phyloP scores from a whole-genome alignment of 1,139 yeast species.

The Starmera stellimalicola region DNA sequence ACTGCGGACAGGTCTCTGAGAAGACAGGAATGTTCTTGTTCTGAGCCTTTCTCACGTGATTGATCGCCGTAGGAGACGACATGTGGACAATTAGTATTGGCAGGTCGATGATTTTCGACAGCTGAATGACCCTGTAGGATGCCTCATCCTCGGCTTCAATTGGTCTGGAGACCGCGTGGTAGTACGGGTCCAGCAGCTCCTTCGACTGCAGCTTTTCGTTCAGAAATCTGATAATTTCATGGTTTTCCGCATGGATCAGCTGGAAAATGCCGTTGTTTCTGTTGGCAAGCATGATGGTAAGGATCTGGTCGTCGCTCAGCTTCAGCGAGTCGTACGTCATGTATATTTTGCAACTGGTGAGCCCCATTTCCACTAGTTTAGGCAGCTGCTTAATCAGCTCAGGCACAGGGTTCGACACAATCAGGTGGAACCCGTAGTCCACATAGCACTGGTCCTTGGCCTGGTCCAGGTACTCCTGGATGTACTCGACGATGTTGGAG shows the following conservation, averaged over 20 bases:
- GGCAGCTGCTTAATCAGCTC: constrained; percentile 23
- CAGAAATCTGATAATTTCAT: constrained; percentile 34
- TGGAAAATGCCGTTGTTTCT: constrained; percentile 33
- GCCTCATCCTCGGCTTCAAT: constrained; percentile 39
- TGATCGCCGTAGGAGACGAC: constrained; percentile 33
- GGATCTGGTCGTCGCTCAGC: constrained; percentile 29
- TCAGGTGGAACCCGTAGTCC: constrained; percentile 37
- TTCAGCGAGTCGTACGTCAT: constrained; percentile 36
- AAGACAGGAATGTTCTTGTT: constrained; percentile 29
- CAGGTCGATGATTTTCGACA: constrained; percentile 31
- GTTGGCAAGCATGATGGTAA: constrained; percentile 30
- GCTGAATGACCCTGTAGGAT: constrained; percentile 34
- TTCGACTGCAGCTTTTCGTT: constrained; percentile 29
- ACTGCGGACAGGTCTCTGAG: constrained; percentile 44
- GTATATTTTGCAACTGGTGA: constrained; percentile 36
- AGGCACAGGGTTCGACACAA: constrained; percentile 25
- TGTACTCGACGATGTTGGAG: constrained; percentile 21
- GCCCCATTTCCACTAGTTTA: constrained; percentile 24
- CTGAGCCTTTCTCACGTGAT: constrained; percentile 33
- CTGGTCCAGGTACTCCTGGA: constrained; percentile 18
- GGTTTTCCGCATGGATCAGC: constrained; percentile 41
- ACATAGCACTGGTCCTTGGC: constrained; percentile 29
- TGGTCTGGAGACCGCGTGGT: constrained; percentile 37
- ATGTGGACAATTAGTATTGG: constrained; percentile 40
- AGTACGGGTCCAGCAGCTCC: constrained; percentile 30